Conservation (phyloP, 768 basidiomycete genomes). For the Amyloporia xantha region DNA sequence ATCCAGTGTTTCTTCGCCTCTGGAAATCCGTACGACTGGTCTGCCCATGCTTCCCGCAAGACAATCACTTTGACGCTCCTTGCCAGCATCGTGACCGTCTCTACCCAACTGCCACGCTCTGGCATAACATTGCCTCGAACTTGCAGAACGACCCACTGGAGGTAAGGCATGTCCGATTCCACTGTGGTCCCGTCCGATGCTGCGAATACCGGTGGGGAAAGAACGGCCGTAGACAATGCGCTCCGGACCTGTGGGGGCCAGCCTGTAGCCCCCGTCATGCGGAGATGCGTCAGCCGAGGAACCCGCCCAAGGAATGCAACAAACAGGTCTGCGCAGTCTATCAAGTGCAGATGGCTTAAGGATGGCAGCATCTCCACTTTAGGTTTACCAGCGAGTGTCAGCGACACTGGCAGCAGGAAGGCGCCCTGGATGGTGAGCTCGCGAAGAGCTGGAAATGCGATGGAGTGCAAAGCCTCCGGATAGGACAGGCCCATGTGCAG, state of each 20-base stretch:
- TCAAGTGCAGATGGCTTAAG: neutral
- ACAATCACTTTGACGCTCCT: neutral
- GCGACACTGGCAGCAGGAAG: neutral
- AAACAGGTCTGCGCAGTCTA: neutral
- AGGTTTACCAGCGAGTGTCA: neutral
- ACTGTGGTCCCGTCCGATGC: no score
- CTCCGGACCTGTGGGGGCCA: neutral
- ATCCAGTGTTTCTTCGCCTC: neutral
- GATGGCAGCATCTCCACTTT: neutral
- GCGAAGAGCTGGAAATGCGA: constrained; percentile 5
- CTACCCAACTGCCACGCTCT: neutral
- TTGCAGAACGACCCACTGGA: neutral
- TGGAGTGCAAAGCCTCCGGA: neutral
- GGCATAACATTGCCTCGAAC: neutral
- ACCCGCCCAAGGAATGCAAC: neutral
- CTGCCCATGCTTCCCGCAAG: neutral
- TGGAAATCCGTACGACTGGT: neutral
- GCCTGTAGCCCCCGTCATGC: neutral
- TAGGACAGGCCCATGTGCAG: neutral
- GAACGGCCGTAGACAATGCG: neutral
- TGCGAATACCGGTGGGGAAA: no score
- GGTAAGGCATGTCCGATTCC: neutral
- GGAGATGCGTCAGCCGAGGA: constrained; percentile 1
- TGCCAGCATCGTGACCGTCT: neutral
- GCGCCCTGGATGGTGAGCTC: constrained; percentile 11